phyloP scores from a whole-genome alignment of 257 asterid species.

The Paraleonurus japonicus region DNA sequence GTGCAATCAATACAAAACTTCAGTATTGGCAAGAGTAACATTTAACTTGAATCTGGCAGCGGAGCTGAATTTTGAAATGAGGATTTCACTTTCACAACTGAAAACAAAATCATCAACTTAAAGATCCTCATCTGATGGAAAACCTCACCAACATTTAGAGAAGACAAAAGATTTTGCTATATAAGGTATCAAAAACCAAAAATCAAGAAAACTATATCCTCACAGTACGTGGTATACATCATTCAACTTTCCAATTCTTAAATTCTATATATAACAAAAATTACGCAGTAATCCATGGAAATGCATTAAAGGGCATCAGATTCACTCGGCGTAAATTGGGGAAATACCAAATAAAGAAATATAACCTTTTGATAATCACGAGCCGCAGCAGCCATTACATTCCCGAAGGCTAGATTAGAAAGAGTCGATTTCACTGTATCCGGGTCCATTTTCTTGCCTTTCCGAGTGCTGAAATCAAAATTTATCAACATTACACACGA shows the following conservation, averaged over 20 bases:
- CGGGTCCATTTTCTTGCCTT: constrained; percentile 63
- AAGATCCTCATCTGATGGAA: background rate
- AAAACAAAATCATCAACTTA: background rate
- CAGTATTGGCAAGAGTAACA: background rate
- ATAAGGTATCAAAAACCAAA: constrained; percentile 10
- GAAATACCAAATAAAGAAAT: background rate
- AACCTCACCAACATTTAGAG: background rate
- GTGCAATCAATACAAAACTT: background rate
- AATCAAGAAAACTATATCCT: background rate
- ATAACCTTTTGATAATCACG: constrained; percentile 95
- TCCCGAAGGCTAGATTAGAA: constrained; percentile 80
- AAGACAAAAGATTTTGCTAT: background rate
- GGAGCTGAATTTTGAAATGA: background rate
- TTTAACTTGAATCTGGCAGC: background rate
- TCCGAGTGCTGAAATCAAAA: constrained; percentile 22
- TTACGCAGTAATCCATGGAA: background rate
- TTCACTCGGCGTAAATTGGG: background rate
- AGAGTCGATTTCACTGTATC: constrained; percentile 88
- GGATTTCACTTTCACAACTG: background rate
- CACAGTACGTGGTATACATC: background rate
- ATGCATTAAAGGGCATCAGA: background rate
- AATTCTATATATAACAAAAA: background rate
- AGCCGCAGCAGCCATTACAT: constrained; percentile 99
- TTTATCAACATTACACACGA: constrained; percentile 5
- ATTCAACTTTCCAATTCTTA: background rate